Evolutionary conservation across 805 yeast genomes (phyloP), one percentile per base, ranked within the genome.

Genomic region (Yarrowia divulgata): DNA sequence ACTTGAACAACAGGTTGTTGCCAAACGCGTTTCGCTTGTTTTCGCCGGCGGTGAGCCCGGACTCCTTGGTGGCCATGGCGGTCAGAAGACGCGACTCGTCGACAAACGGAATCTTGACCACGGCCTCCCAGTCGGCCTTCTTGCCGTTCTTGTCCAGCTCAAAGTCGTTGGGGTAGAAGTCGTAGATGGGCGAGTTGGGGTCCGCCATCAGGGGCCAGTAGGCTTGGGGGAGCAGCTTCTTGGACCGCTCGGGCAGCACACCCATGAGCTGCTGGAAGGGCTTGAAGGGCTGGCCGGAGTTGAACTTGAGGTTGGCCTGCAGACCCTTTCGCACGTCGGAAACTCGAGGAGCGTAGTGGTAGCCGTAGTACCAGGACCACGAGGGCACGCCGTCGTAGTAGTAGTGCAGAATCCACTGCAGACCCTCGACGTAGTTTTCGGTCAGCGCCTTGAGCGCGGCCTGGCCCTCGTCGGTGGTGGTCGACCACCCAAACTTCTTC

Each of bases 231-330:
- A 95, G 87, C 73, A 95, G 84, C 57, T 83, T 81, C 68, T 85
- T 87, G 4, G 98, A 93, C 82, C 98, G 87, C 29, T 94, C 97
- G 0, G 99, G 99, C 73, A 95, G 82, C 29, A 95, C 99, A 19
- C 97, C 94, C 99, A 94, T 95, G 74, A 95, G 84, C 81, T 95
- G 99, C 77, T 95, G 94, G 78, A 91, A 94, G 12, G 99, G 99
- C 71, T 82, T 86, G 81, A 95, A 92, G 0, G 99, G 99, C 5
- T 77, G 77, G 8, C 97, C 93, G 72, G 82, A 78, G 42, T 81
- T 77, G 70, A 90, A 83, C 70, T 84, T 80, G 68, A 85, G 85
- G 60, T 88, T 85, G 29, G 71, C 76, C 13, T 72, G 72, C 68
- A 94, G 82, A 62, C 97, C 98, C 69, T 83, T 81, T 42, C 84